These are phyloP conservation scores for Avena sativa DNA, from an alignment of 176 grass and related monocot species.

Conservation along the genomic window DNA sequence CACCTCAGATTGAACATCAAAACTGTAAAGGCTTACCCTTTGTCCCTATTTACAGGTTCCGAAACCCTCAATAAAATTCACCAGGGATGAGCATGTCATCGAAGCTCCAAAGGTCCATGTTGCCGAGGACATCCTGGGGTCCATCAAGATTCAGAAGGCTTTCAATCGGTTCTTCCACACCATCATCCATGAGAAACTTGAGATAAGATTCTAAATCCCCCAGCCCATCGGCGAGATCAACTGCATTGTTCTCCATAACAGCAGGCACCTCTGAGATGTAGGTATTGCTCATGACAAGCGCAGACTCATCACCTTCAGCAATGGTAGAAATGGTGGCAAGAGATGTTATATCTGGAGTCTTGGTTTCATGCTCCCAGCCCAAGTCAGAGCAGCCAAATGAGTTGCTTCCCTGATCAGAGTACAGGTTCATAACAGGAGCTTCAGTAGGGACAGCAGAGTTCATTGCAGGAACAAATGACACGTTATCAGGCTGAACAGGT, in stretches of 20 bases:
- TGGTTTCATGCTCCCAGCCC: conserved; percentile 62
- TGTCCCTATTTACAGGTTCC: conserved; percentile 50
- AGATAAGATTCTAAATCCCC: conserved; percentile 64
- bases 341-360: conserved; percentile 58
- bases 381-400: conserved; percentile 55
- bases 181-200: conserved; percentile 61
- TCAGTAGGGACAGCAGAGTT: conserved; percentile 47
- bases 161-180: conserved; percentile 54
- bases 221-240: conserved; percentile 51
- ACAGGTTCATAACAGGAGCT: conserved; percentile 47
- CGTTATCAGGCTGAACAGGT: conserved; percentile 37
- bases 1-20: background rate
- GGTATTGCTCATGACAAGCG: background rate
- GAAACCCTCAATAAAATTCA: too few species aligned
- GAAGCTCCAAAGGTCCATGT: conserved; percentile 88
- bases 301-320: conserved; percentile 44
- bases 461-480: conserved; percentile 35
- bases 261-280: conserved; percentile 30
- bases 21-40: conserved; percentile 31
- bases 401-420: conserved; percentile 88
- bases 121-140: conserved; percentile 51
- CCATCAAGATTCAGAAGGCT: conserved; percentile 57
- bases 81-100: conserved; percentile 53
- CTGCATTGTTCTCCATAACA: conserved; percentile 40
- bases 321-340: conserved; percentile 46